Percentiles rank a stretch among this genome's conserved stretches.
These are phyloP conservation scores for Cyclotella choctawhatcheeana DNA, from an alignment of 108 stramenopile genomes.

Conservation along the genomic window DNA sequence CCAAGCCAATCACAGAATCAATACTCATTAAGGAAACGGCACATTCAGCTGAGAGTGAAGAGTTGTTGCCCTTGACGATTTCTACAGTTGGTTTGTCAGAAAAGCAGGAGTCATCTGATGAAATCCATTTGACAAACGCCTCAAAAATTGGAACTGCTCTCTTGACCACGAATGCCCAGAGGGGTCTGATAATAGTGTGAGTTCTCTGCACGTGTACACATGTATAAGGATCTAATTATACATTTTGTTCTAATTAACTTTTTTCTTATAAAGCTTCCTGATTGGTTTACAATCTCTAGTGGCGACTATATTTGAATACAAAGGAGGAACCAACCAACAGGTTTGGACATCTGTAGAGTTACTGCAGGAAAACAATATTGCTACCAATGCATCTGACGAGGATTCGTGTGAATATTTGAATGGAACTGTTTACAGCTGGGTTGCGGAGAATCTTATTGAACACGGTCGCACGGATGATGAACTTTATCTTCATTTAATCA, in stretches of 20 bases:
- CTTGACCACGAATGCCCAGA: slow-evolving; percentile 74
- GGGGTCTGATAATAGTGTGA: slow-evolving; percentile 65
- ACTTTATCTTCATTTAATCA: slow-evolving; percentile 45
- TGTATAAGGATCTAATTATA: background rate
- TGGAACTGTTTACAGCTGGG: slow-evolving; percentile 59
- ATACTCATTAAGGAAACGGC: background rate
- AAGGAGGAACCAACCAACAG: slow-evolving; percentile 42
- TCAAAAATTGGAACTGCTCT: slow-evolving; percentile 87
- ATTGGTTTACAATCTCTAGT: slow-evolving; percentile 57
- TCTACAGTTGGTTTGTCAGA: background rate
- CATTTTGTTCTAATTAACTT: slow-evolving; percentile 5
- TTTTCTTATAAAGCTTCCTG: slow-evolving; percentile 39
- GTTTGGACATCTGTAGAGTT: slow-evolving; percentile 52
- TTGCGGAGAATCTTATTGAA: slow-evolving; percentile 31
- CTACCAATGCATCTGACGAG: slow-evolving; percentile 32
- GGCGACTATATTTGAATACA: slow-evolving; percentile 10
- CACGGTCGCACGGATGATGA: slow-evolving; percentile 8
- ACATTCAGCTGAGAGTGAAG: background rate
- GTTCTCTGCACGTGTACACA: no score
- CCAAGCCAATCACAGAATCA: slow-evolving; percentile 26
- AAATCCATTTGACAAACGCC: slow-evolving; percentile 74
- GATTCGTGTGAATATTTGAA: slow-evolving; percentile 64
- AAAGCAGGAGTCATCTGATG: slow-evolving; percentile 40
- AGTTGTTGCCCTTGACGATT: background rate
- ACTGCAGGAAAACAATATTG: slow-evolving; percentile 69